phyloP scores from a whole-genome alignment of 768 basidiomycete genomes.

The Hericium coralloides region DNA sequence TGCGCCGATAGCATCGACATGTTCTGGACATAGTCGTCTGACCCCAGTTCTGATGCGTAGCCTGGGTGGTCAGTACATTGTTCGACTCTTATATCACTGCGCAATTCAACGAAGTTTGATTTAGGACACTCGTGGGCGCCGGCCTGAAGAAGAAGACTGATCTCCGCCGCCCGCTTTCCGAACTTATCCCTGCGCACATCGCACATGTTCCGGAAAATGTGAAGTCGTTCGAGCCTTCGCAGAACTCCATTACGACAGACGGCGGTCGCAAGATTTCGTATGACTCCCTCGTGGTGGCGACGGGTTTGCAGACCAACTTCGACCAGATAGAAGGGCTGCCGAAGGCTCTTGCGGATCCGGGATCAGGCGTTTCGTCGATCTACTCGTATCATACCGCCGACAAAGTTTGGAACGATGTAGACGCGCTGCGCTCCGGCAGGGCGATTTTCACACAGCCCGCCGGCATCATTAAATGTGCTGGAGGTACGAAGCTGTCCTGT shows the following conservation, averaged over 20 bases:
- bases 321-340: conserved; percentile 62
- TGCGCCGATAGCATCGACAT: conserved; percentile 19
- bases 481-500: conserved; percentile 39
- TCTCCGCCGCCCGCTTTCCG: conserved; percentile 54
- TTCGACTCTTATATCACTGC: neutral
- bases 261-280: conserved; percentile 68
- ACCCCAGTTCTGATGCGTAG: conserved; percentile 27
- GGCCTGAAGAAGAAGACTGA: conserved; percentile 68
- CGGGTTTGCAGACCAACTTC: conserved; percentile 86
- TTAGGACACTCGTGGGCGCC: conserved; percentile 87
- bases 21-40: conserved; percentile 1
- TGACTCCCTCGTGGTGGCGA: conserved; percentile 81
- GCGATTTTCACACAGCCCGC: conserved; percentile 95
- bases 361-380: conserved; percentile 82
- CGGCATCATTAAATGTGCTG: conserved; percentile 89
- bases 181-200: conserved; percentile 70
- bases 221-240: conserved; percentile 62
- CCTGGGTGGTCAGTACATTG: conserved; percentile 71
- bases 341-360: conserved; percentile 66
- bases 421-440: conserved; percentile 63
- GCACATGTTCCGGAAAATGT: conserved; percentile 64
- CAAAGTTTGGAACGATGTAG: conserved; percentile 80
- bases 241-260: conserved; percentile 64
- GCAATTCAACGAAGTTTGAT: neutral
- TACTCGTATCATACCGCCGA: conserved; percentile 88